phyloP scores from a whole-genome alignment of 2,329 filamentous ascomycete genomes.

The Dothidotthia symphoricarpi region DNA sequence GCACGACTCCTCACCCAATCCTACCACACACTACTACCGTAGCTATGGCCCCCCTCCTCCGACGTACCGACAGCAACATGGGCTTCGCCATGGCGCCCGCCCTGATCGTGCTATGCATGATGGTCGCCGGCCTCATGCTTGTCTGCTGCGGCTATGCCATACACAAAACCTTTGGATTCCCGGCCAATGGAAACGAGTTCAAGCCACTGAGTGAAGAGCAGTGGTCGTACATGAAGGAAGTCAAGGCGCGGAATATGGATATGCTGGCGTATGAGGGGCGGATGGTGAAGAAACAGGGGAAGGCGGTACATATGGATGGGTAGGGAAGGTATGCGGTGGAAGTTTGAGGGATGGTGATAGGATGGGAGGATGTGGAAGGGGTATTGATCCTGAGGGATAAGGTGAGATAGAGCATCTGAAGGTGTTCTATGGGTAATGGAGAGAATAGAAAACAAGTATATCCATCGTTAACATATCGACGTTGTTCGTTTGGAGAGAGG shows the following conservation, averaged over 20 bases:
- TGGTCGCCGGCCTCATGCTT: constrained; percentile 14
- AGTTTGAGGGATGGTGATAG: too few relatives aligned
- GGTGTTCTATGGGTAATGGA: too few relatives aligned
- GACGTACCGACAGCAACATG: constrained; percentile 12
- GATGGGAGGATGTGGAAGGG: too few relatives aligned
- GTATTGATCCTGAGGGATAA: too few relatives aligned
- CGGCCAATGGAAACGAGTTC: constrained; percentile 6
- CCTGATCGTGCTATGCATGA: constrained; percentile 22
- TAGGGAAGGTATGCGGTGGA: too few relatives aligned
- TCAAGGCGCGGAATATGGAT: constrained; percentile 15
- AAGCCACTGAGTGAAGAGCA: constrained; percentile 14
- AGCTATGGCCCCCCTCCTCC: constrained; percentile 6
- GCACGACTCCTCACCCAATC: too few relatives aligned
- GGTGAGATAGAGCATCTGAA: too few relatives aligned
- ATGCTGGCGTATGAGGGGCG: constrained; percentile 12
- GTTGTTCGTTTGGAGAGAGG: too few relatives aligned
- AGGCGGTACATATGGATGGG: too few relatives aligned
- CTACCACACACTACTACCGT: background rate
- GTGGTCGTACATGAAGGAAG: constrained; percentile 24
- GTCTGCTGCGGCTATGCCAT: constrained; percentile 21
- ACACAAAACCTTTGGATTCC: constrained; percentile 17
- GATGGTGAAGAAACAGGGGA: too few relatives aligned
- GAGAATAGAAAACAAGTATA: too few relatives aligned
- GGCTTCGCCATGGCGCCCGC: constrained; percentile 15
- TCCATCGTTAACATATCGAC: too few relatives aligned